These are phyloP conservation scores for Backusella macrospora DNA, from an alignment of 192 early-diverging fungal genomes.

Conservation along the genomic window DNA sequence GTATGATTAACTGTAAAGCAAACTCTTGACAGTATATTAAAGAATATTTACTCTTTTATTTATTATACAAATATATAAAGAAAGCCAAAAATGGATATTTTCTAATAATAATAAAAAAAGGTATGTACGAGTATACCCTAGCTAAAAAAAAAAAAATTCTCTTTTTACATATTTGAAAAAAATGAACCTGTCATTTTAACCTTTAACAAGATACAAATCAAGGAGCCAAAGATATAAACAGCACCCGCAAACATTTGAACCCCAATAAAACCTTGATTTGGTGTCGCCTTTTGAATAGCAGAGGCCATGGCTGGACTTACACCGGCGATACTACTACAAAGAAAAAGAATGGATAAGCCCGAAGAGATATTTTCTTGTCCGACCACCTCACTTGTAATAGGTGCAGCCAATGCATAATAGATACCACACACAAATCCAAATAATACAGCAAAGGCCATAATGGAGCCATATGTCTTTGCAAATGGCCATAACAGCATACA, in stretches of 20 bases:
- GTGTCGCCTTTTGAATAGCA: conserved; percentile 25
- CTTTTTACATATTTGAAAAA: conserved; percentile 13
- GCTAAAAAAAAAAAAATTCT: too few species aligned
- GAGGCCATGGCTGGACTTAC: conserved; percentile 27
- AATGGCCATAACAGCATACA: conserved; percentile 32
- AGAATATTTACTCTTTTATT: too few species aligned
- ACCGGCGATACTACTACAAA: conserved; percentile 9
- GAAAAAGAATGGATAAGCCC: conserved; percentile 27
- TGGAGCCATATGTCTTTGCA: conserved; percentile 21
- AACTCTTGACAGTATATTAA: too few species aligned
- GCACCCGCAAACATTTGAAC: conserved; percentile 33
- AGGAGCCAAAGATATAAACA: conserved; percentile 24
- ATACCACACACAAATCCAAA: conserved; percentile 35
- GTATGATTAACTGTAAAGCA: too few species aligned
- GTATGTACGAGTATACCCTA: too few species aligned
- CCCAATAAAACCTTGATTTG: conserved; percentile 20
- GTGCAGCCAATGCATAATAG: conserved; percentile 35
- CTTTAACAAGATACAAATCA: conserved; percentile 26
- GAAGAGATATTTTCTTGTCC: conserved; percentile 26
- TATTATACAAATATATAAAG: too few species aligned
- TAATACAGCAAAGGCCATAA: conserved; percentile 33
- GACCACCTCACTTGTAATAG: conserved; percentile 32
- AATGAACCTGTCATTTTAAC: conserved; percentile 20
- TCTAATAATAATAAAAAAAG: too few species aligned
- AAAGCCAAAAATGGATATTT: too few species aligned